Base-by-base conservation (phyloP, 768 basidiomycete genomes). In the Boletus barrowsii region DNA sequence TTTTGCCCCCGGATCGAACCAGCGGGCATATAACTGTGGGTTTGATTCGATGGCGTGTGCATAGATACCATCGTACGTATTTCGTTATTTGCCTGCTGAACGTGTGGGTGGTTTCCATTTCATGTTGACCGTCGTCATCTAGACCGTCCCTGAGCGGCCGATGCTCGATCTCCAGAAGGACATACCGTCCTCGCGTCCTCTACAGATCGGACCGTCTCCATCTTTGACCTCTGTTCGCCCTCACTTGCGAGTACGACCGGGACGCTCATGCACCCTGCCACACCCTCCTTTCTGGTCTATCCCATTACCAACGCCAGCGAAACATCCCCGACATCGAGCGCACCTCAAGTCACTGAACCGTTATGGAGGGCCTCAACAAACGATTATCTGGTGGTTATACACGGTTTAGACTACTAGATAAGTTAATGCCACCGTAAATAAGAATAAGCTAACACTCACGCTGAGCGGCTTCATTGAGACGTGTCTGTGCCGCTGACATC, bases 1-100 rank as follows among this genome's bases (percentile, higher is more conserved):
- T 0, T 95, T 90, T 72, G 69, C 71, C 11, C 65, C 67, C 4
- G 76, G 72, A 47, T 65, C 62, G 18, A 66, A 58, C 39, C 49
- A 64, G 48, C 56, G 71, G 52, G 93, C 86, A 29, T 83, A 84
- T 57, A 92, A 89, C 61, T 87, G 86, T 64, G 90, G 91, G 0
- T 91, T 92, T 65, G 95, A 97, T 71, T 96, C 94, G 29, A 92
- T n/a, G 92, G 88, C 3, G 71, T 91, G 6, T 93, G 88, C 55
- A 75, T 78, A 0, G 68, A 79, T 42, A 90, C 88, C 1, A 83
- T 90, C 42, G 89, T 91, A 59, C 50, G 60, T 44, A 29, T 2
- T 10, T n/a, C n/a, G 3, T 17, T 17, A 3, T 6, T 7, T n/a
- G 14, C 37, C 35, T 35, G 35, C 26, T 14, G 11, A 35, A 4